Base-by-base conservation (phyloP, 73 alveolate genomes). In the Paramecium pentaurelia region DNA sequence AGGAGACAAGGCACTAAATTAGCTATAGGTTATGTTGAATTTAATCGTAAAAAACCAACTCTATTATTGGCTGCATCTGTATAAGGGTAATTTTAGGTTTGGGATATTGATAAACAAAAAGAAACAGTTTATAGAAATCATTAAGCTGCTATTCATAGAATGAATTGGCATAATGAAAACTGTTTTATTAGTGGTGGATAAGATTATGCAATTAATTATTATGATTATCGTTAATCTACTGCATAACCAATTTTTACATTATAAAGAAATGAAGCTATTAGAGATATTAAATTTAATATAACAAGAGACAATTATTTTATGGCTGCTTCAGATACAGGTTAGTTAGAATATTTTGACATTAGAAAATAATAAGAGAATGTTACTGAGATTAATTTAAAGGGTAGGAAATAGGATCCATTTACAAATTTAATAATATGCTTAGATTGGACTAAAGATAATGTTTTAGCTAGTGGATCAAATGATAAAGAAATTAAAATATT, bases 391-490 rank as follows among this genome's bases (percentile, higher is more conserved):
- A 54, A 54, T 54, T 54, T 54, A 25, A 44, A 3, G 20, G 28
- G 71, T 22, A 12, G 58, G 4, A 73, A 73, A 37, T 16, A 80
- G 16, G 34, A 47, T n/a, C 34, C 91, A 11, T 11, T 9, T 18
- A 49, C 44, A 8, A 80, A 80, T 80, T 47, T 49, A 32, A 80
- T 80, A 10, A 80, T 80, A 0, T 45, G 77, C 18, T 45, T 80
- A 14, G 91, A 80, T 80, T 80, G 91, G 91, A 47, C 47, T 6
- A 28, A 80, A 12, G 42, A 28, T 28, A 80, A 80, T 44, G 49
- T 80, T 1, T 80, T 80, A 25, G 91, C 91, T 18, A 80, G 77
- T 45, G 91, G 91, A 44, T 80, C 91, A 20, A 80, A 42, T 80
- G 91, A 80, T 20, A 80, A 80, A 64, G 91, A 80, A 80, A 47